These are phyloP conservation scores for Pterulicium gracile DNA, from an alignment of 1,284 basidiomycete genomes.

Conservation along the genomic window DNA sequence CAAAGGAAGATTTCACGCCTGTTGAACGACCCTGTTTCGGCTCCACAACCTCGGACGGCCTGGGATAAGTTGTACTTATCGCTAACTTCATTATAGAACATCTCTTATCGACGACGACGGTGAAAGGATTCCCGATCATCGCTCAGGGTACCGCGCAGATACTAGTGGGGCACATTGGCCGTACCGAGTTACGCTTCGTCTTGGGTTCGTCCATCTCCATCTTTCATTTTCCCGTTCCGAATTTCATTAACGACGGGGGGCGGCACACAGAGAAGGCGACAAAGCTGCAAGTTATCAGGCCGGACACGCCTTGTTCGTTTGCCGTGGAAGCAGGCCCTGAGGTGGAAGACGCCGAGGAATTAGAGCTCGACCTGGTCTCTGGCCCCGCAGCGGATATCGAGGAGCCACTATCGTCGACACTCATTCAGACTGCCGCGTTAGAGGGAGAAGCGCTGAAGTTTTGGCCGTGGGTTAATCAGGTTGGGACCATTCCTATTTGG, in stretches of 20 bases:
- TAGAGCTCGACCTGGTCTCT: slow-evolving; percentile 35
- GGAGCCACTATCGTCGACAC: slow-evolving; percentile 52
- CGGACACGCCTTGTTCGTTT: slow-evolving; percentile 68
- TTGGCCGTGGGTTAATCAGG: slow-evolving; percentile 90
- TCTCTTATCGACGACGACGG: slow-evolving; percentile 56
- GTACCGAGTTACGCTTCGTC: slow-evolving; percentile 79
- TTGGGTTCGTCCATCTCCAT: slow-evolving; percentile 71
- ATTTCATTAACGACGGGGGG: slow-evolving; percentile 2
- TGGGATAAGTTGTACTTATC: too few relatives aligned
- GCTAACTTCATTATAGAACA: slow-evolving; percentile 45
- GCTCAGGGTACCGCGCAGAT: slow-evolving; percentile 43
- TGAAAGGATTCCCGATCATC: slow-evolving; percentile 91
- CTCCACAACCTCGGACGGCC: not conserved
- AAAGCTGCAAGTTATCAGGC: slow-evolving; percentile 46
- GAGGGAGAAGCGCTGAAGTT: slow-evolving; percentile 55
- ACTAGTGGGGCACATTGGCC: slow-evolving; percentile 83
- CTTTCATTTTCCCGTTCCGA: slow-evolving; percentile 39
- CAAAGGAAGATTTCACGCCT: slow-evolving; percentile 2
- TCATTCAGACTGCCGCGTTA: slow-evolving; percentile 47
- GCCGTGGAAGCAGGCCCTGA: slow-evolving; percentile 25
- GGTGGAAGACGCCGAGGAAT: slow-evolving; percentile 32
- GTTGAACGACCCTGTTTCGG: slow-evolving; percentile 7
- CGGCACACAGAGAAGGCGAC: slow-evolving; percentile 53
- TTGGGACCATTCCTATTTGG: slow-evolving; percentile 26
- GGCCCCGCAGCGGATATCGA: slow-evolving; percentile 49